phyloP scores from a whole-genome alignment of 2,329 filamentous ascomycete genomes.

The Beauveria brongniartii region DNA sequence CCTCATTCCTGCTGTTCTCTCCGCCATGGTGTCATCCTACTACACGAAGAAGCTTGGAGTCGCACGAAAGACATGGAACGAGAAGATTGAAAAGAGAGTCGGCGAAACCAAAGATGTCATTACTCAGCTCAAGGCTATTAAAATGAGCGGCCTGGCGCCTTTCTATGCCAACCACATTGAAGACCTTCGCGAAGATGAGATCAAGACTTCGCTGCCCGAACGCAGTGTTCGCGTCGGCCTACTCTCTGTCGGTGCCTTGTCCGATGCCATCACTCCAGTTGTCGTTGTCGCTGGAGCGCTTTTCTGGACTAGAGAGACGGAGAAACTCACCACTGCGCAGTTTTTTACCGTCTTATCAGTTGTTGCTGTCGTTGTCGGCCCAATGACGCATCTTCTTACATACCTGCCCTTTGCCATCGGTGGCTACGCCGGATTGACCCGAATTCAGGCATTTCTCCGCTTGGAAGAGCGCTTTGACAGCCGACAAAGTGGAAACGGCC shows the following conservation, averaged over 20 bases:
- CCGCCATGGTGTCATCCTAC: constrained; percentile 2
- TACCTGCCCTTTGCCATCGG: constrained; percentile 2
- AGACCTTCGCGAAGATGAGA: constrained; percentile 13
- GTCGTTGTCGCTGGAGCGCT: constrained; percentile 9
- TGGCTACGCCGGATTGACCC: constrained; percentile 6
- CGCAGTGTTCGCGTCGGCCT: not conserved
- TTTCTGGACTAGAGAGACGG: constrained; percentile 1
- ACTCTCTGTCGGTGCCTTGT: not conserved
- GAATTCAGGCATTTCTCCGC: constrained; percentile 6
- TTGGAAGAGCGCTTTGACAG: constrained; percentile 4
- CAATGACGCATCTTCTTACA: constrained; percentile 4
- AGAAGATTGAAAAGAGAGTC: constrained; percentile 7
- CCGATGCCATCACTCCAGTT: constrained; percentile 1
- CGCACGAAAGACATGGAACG: constrained; percentile 7
- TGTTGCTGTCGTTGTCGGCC: constrained; percentile 1
- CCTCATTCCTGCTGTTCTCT: not conserved
- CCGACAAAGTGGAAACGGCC: constrained; percentile 1
- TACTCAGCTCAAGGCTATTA: constrained; percentile 26
- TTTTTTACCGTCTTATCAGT: constrained; percentile 5
- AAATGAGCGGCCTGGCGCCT: constrained; percentile 25
- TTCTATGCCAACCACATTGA: constrained; percentile 8
- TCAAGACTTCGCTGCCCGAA: constrained; percentile 9
- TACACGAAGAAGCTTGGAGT: constrained; percentile 1
- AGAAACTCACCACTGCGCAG: constrained; percentile 1
- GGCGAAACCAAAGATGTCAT: constrained; percentile 17